These are phyloP conservation scores for Colletotrichum sp. DNA, from an alignment of 2,329 filamentous ascomycete species.

Conservation along the genomic window DNA sequence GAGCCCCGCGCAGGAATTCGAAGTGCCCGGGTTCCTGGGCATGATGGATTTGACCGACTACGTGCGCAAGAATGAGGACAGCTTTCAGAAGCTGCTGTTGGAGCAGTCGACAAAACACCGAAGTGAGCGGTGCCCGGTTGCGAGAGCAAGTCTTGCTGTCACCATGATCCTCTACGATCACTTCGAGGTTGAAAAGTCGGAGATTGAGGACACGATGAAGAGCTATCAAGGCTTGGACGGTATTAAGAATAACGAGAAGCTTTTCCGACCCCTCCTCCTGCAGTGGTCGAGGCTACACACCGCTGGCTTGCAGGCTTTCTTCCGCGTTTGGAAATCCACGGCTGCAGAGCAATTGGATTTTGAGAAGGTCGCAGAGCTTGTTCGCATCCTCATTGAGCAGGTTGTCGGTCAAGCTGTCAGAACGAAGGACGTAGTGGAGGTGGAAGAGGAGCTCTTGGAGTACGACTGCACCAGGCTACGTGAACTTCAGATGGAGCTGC, in stretches of 20 bases:
- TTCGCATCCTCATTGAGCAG: conserved; percentile 88
- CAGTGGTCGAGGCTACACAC: conserved; percentile 94
- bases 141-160: conserved; percentile 83
- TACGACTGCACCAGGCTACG: conserved; percentile 82
- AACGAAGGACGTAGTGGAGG: conserved; percentile 82
- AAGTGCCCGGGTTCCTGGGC: conserved; percentile 84
- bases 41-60: conserved; percentile 98
- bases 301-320: conserved; percentile 83
- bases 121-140: conserved; percentile 82
- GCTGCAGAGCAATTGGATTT: conserved; percentile 87
- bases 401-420: conserved; percentile 83
- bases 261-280: conserved; percentile 86
- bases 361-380: conserved; percentile 88
- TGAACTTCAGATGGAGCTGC: conserved; percentile 89
- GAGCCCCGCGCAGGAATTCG: conserved; percentile 85
- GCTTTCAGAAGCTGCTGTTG: conserved; percentile 88
- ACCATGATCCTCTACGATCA: conserved; percentile 92
- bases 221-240: conserved; percentile 78
- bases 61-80: conserved; percentile 88
- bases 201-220: conserved; percentile 77
- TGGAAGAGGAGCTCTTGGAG: conserved; percentile 87
- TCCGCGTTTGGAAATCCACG: conserved; percentile 91
- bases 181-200: conserved; percentile 89
- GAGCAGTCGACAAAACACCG: conserved; percentile 81
- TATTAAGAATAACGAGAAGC: conserved; percentile 78